Base-by-base conservation (phyloP, 1,284 basidiomycete species). In the Rhodotorula sp. region DNA sequence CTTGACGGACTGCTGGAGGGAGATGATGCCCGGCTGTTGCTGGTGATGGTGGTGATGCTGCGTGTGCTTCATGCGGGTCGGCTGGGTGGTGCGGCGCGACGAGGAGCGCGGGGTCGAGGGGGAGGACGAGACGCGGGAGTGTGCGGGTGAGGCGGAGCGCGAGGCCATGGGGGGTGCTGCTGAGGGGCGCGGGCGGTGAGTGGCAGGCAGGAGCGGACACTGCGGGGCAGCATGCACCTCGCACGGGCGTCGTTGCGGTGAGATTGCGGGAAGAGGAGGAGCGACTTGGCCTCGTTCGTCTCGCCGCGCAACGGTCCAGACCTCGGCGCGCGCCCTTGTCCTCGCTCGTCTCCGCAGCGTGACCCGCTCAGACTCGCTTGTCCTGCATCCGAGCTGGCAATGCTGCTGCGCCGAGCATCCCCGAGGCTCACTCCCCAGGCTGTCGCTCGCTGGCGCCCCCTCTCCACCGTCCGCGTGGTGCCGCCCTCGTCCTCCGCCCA, bases 11-110 rank as follows among this genome's bases (percentile, higher is more conserved):
- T 63, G 60, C 3, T 60, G 69, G 41, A 70, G 66, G 51, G 57
- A 62, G 66, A 73, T 67, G 56, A 73, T 62, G 36, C 68, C 66
- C 10, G 62, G 70, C 0, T 27, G 22, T 10, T 50, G 48, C 48
- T 50, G 48, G 22, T 50, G 48, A 9, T 50, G 48, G 50, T 36
- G 12, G 13, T 41, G 55, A 9, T 41, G 36, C 15, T 57, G 55
- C 15, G 39, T 22, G 25, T 53, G 58, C 46, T 27, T 67, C 44
- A 58, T 50, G 41, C 56, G 34, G 29, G 55, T 65, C 3, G 64
- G 56, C 46, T 37, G 41, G 36, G 50, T 48, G 19, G n/a, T 34
- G 22, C n/a, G 44, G 50, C 34, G 53, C 10, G n/a, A 13, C 41
- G 34, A n/a, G 39, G 27, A 7, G 39, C 27, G 39, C 39, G 46